phyloP scores from a whole-genome alignment of 495 filamentous ascomycete genomes.

The Aspergillus kassunensis region DNA sequence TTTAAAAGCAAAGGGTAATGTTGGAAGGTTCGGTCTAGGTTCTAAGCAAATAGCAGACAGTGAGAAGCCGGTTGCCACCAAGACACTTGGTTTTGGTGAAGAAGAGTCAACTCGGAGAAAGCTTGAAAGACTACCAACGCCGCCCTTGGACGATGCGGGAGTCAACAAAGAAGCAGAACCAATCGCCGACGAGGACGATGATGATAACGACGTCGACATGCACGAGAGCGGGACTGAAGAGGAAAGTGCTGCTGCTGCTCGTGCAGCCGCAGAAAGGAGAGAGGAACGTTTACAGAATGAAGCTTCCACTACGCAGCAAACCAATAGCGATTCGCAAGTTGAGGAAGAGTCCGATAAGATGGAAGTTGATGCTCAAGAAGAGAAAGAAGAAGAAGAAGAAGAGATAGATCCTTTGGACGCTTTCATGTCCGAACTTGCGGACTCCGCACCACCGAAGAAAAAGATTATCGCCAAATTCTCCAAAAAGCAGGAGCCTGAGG shows the following conservation, averaged over 20 bases:
- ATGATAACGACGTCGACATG: constrained; percentile 61
- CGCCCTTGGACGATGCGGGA: constrained; percentile 58
- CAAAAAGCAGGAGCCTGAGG: constrained; percentile 63
- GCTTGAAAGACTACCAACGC: constrained; percentile 78
- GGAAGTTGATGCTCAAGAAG: constrained; percentile 42
- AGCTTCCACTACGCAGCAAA: constrained; percentile 12
- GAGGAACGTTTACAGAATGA: constrained; percentile 64
- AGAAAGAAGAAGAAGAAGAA: constrained; percentile 72
- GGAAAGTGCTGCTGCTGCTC: constrained; percentile 77
- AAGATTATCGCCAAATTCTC: constrained; percentile 38
- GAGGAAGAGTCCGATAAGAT: constrained; percentile 24
- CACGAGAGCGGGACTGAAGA: constrained; percentile 78
- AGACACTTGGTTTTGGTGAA: constrained; percentile 78
- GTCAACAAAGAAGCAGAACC: constrained; percentile 57
- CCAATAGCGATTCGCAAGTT: constrained; percentile 12
- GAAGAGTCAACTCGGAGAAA: constrained; percentile 83
- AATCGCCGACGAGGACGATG: constrained; percentile 60
- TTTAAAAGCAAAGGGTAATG: constrained; percentile 61
- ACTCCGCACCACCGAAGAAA: constrained; percentile 43
- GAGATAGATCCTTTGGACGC: constrained; percentile 88
- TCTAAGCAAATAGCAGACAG: constrained; percentile 55
- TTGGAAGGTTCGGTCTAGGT: constrained; percentile 80
- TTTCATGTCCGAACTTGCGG: constrained; percentile 83
- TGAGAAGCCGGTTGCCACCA: constrained; percentile 66
- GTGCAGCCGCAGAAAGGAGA: constrained; percentile 71